Conservation (phyloP, 2,329 filamentous ascomycete genomes). For the Diaporthe sp. region DNA sequence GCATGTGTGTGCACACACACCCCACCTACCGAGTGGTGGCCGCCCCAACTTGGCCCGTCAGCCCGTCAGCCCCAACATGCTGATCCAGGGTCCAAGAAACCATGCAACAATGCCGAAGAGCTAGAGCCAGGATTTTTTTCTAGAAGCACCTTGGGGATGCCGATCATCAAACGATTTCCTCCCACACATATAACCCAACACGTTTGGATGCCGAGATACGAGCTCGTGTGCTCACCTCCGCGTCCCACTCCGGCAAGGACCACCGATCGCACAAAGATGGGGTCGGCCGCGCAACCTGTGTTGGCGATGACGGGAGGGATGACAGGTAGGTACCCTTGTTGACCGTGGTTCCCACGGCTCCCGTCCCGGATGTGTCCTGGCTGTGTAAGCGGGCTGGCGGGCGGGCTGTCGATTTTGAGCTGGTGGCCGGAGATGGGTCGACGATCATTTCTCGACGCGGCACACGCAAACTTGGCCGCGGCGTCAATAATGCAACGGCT, state of each 20-base stretch:
- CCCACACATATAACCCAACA: slow-evolving; percentile 19
- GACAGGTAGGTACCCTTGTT: neutral
- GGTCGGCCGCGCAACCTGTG: neutral
- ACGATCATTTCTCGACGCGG: slow-evolving; percentile 36
- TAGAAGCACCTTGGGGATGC: slow-evolving; percentile 22
- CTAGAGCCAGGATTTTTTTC: slow-evolving; percentile 28
- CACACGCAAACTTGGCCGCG: slow-evolving; percentile 25
- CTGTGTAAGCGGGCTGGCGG: slow-evolving; percentile 32
- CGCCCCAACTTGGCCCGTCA: neutral
- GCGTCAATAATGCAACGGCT: slow-evolving; percentile 27
- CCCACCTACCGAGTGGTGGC: neutral
- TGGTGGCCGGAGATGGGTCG: slow-evolving; percentile 12
- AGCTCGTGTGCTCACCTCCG: slow-evolving; percentile 28
- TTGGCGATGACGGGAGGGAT: neutral
- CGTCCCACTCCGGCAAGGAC: slow-evolving; percentile 16
- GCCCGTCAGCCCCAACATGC: neutral
- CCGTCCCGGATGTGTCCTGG: slow-evolving; percentile 21
- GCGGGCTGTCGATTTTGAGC: slow-evolving; percentile 25
- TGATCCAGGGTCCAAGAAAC: slow-evolving; percentile 30
- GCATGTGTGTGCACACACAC: neutral
- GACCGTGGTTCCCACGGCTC: slow-evolving; percentile 12
- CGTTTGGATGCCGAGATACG: slow-evolving; percentile 28
- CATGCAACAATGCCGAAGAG: slow-evolving; percentile 20
- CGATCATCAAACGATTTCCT: slow-evolving; percentile 30
- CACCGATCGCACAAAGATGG: neutral